Evolutionary conservation across 805 yeast species (phyloP), one percentile per base, ranked within the genome.

Genomic region (Saccharomycopsis synnaedendra): DNA sequence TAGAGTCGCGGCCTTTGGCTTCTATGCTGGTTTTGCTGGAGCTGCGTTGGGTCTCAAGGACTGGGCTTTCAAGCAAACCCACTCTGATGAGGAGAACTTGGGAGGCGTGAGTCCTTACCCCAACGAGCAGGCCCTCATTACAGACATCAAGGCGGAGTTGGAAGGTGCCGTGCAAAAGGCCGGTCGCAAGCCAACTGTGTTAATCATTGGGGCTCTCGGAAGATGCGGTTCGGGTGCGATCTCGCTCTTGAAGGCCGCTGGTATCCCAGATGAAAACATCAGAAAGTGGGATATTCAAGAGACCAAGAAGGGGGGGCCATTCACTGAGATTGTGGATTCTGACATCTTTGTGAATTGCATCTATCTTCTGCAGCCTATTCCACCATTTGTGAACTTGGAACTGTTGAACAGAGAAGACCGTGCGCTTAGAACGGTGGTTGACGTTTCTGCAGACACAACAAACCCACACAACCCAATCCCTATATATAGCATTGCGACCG

Each of bases 1-100:
- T 73, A 85, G 99, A 69, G 99, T 93, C 32, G 99, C 99, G 41
- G 98, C 98, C 5, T 93, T 93, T 63, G 99, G 99, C n/a, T 93
- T 78, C 72, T 90, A 90, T 65, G 98, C 99, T 41, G 99, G 99
- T n/a, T 93, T 93, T 64, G 98, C 97, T 5, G 99, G 99, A 60
- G 98, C 99, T 35, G 99, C 98, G 34, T 68, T 93, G 48, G 98
- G 98, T 59, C 72, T 90, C 45, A 78, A 78, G 64, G 95, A 88
- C 66, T 93, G 97, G 96, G 84, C 95, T 44, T 82, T 84, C 69
- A 90, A 90, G 66, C 90, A 85, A 65, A 66, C 79, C 37, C 82
- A 85, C 63, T 51, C 74, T 5, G 61, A 57, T 42, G 60, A 69
- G 47, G 77, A 80, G 63, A 79, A 86, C 55, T 71, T 93, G 57